Percentiles rank a stretch among this genome's conserved stretches.
Evolutionary conservation across 768 basidiomycete species (phyloP).

Genomic region (Tulasnella sp.): DNA sequence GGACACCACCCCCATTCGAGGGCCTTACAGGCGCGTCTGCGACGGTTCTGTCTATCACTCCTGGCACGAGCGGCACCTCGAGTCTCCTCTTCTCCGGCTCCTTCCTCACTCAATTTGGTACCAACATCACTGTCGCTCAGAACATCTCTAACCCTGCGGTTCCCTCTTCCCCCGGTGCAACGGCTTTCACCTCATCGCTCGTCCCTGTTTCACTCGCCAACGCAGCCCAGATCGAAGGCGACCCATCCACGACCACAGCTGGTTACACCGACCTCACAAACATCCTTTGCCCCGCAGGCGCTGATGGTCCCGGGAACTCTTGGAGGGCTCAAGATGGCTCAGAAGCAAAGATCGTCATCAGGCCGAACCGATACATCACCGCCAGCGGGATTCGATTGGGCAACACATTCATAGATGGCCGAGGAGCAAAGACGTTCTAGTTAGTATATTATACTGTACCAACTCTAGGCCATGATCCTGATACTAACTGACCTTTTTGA

Average conservation of each 20-base stretch:
- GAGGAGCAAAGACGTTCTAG: conserved; percentile 86
- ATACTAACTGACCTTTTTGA: conserved; percentile 4
- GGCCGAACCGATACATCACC: conserved; percentile 61
- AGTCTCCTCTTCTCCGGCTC: conserved; percentile 84
- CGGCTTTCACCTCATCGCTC: conserved; percentile 81
- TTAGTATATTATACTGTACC: conserved; percentile 31
- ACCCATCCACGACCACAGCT: conserved; percentile 49
- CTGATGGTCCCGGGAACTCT: conserved; percentile 64
- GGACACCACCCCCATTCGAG: conserved; percentile 71
- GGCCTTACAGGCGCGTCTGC: conserved; percentile 65
- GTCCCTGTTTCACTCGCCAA: conserved; percentile 60
- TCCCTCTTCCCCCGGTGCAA: conserved; percentile 69
- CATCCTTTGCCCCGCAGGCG: conserved; percentile 79
- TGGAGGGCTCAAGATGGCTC: conserved; percentile 77
- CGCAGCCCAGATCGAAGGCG: conserved; percentile 42
- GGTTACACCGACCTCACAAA: conserved; percentile 53
- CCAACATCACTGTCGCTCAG: conserved; percentile 33
- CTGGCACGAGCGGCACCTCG: conserved; percentile 49
- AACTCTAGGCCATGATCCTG: neutral
- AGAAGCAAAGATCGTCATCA: conserved; percentile 61
- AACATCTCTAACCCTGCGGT: conserved; percentile 73
- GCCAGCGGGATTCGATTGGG: conserved; percentile 79
- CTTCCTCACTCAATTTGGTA: conserved; percentile 65
- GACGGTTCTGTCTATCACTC: conserved; percentile 63
- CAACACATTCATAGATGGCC: conserved; percentile 73